Percentiles rank a stretch among this genome's conserved stretches.
phyloP scores from a whole-genome alignment of 2,329 filamentous ascomycete species.

The Aspergillus tanneri region DNA sequence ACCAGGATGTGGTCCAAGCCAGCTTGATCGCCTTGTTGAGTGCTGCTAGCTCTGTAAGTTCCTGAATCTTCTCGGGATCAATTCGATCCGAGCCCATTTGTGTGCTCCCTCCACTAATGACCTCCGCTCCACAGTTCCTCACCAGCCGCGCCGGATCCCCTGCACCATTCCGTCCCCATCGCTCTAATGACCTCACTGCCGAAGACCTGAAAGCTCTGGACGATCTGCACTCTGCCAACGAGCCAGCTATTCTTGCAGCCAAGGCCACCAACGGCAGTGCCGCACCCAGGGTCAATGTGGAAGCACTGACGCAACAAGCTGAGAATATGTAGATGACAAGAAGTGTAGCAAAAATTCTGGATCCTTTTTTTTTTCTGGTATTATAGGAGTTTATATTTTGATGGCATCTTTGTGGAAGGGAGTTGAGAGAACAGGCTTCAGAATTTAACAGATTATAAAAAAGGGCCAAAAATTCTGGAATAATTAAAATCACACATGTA shows the following conservation, averaged over 20 bases:
- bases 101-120: not conserved
- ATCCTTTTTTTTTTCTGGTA: not conserved
- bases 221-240: conserved; percentile 32
- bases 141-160: conserved; percentile 68
- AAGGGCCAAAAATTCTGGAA: conserved; percentile 1
- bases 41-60: conserved; percentile 77
- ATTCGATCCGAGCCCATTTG: not conserved
- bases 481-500: conserved; percentile 4
- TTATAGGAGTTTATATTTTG: conserved; percentile 7
- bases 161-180: conserved; percentile 59
- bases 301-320: conserved; percentile 39
- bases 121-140: conserved; percentile 60
- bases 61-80: not conserved
- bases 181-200: conserved; percentile 52
- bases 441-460: no score
- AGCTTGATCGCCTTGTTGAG: conserved; percentile 82
- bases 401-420: no score
- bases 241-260: conserved; percentile 16
- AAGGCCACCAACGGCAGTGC: conserved; percentile 25
- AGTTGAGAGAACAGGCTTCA: not conserved
- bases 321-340: conserved; percentile 27
- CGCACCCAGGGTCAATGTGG: conserved; percentile 37
- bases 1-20: conserved; percentile 88
- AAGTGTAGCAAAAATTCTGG: not conserved
- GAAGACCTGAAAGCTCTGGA: conserved; percentile 48